A percentile compares a stretch with the other conserved stretches of the same genome.
These are phyloP conservation scores for Cytospora chrysosperma DNA, from an alignment of 2,329 filamentous ascomycete species.

Conservation along the genomic window DNA sequence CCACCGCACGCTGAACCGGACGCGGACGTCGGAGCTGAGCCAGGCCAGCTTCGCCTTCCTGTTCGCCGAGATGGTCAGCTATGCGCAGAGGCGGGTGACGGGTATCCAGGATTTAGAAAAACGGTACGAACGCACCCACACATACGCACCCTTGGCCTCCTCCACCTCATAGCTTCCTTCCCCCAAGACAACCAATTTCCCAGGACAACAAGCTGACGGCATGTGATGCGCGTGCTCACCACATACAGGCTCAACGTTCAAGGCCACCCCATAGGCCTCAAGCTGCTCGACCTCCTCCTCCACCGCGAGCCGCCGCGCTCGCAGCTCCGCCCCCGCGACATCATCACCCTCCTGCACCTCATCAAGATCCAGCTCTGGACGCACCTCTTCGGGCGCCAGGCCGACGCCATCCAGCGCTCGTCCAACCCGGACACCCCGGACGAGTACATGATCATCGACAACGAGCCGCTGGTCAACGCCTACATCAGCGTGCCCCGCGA, in stretches of 20 bases:
- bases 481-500: slow-evolving; percentile 92
- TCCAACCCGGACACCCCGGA: slow-evolving; percentile 78
- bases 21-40: slow-evolving; percentile 83
- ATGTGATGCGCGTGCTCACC: no score
- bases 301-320: slow-evolving; percentile 73
- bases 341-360: slow-evolving; percentile 90
- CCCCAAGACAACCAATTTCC: not conserved
- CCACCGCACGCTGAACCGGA: slow-evolving; percentile 89
- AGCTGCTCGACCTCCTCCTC: slow-evolving; percentile 91
- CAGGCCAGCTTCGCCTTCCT: slow-evolving; percentile 94
- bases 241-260: slow-evolving; percentile 75
- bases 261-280: slow-evolving; percentile 90
- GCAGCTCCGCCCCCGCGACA: slow-evolving; percentile 76
- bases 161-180: slow-evolving; percentile 2
- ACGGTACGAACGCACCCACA: slow-evolving; percentile 52
- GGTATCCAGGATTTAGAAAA: slow-evolving; percentile 93
- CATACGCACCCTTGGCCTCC: not conserved
- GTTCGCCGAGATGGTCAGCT: slow-evolving; percentile 94
- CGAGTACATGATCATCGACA: slow-evolving; percentile 99
- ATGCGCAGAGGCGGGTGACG: slow-evolving; percentile 86
- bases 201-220: slow-evolving; percentile 7
- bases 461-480: slow-evolving; percentile 92
- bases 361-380: slow-evolving; percentile 92
- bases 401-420: slow-evolving; percentile 89
- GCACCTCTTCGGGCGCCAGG: slow-evolving; percentile 86